These are phyloP conservation scores for Phytopythium boreale DNA, from an alignment of 352 stramenopile species.

Conservation along the genomic window DNA sequence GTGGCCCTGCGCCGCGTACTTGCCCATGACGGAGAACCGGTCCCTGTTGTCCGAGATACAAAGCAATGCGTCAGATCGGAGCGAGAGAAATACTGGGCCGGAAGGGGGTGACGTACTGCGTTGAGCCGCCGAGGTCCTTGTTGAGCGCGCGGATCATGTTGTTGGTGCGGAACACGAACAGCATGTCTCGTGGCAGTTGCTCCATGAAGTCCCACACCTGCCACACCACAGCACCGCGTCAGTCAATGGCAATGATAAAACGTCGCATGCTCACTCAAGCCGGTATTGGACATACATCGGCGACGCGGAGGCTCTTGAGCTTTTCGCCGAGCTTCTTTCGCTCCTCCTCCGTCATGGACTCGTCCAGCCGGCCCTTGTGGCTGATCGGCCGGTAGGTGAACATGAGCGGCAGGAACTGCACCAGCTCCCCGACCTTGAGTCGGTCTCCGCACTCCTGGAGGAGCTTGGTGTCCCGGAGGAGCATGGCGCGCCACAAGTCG, in stretches of 20 bases:
- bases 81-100: background rate
- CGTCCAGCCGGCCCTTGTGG: conserved; percentile 56
- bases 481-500: conserved; percentile 93
- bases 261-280: background rate
- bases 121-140: conserved; percentile 83
- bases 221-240: background rate
- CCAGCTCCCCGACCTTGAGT: conserved; percentile 54
- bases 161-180: conserved; percentile 90
- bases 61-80: background rate
- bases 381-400: conserved; percentile 84
- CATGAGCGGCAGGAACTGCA: conserved; percentile 76
- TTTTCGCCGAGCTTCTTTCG: conserved; percentile 51
- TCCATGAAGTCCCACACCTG: conserved; percentile 82
- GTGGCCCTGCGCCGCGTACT: conserved; percentile 65
- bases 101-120: conserved; percentile 25
- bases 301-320: conserved; percentile 63
- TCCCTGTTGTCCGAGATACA: conserved; percentile 28
- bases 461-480: conserved; percentile 87
- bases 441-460: conserved; percentile 55
- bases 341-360: conserved; percentile 69
- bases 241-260: conserved; percentile 2
- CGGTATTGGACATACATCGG: conserved; percentile 38
- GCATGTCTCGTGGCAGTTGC: conserved; percentile 85
- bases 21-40: conserved; percentile 71
- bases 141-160: conserved; percentile 91